A percentile compares a stretch with the other conserved stretches of the same genome.
These are phyloP conservation scores for Henckelia pumila DNA, from an alignment of 257 asterid genomes.

Conservation along the genomic window DNA sequence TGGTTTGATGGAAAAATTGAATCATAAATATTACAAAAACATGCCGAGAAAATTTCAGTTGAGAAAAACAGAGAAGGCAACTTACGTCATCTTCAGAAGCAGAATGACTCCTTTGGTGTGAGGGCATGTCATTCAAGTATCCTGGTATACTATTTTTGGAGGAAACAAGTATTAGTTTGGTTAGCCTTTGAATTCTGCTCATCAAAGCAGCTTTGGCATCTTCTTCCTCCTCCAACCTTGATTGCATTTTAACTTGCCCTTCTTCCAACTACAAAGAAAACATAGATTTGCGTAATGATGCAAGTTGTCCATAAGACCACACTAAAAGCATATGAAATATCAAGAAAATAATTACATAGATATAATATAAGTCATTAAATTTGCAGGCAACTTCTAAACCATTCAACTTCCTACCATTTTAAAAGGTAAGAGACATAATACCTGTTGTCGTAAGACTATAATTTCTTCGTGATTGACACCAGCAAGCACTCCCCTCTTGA, in stretches of 20 bases:
- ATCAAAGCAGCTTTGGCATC: constrained; percentile 96
- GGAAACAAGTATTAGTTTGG: constrained; percentile 95
- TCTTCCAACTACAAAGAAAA: constrained; percentile 70
- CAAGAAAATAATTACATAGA: neutral
- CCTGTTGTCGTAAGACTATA: constrained; percentile 78
- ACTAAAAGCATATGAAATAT: constrained; percentile 10
- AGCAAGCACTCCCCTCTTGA: constrained; percentile 69
- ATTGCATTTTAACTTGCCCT: constrained; percentile 99
- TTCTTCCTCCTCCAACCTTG: constrained; percentile 99
- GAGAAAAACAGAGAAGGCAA: constrained; percentile 21
- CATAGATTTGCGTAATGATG: constrained; percentile 18
- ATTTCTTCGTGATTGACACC: constrained; percentile 89
- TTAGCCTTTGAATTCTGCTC: constrained; percentile 99
- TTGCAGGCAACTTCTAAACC: constrained; percentile 10
- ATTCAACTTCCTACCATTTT: constrained; percentile 17
- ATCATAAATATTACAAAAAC: neutral
- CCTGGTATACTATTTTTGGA: constrained; percentile 83
- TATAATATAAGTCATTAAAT: neutral
- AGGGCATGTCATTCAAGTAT: constrained; percentile 50
- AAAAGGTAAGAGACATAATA: constrained; percentile 24
- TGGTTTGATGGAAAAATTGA: constrained; percentile 6
- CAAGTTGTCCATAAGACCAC: constrained; percentile 7
- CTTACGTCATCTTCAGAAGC: constrained; percentile 80
- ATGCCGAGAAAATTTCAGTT: neutral
- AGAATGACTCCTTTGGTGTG: constrained; percentile 60